A percentile compares a stretch with the other conserved stretches of the same genome.
These are phyloP conservation scores for Rhododendron griersonianum DNA, from an alignment of 148 eudicot species.

Conservation along the genomic window DNA sequence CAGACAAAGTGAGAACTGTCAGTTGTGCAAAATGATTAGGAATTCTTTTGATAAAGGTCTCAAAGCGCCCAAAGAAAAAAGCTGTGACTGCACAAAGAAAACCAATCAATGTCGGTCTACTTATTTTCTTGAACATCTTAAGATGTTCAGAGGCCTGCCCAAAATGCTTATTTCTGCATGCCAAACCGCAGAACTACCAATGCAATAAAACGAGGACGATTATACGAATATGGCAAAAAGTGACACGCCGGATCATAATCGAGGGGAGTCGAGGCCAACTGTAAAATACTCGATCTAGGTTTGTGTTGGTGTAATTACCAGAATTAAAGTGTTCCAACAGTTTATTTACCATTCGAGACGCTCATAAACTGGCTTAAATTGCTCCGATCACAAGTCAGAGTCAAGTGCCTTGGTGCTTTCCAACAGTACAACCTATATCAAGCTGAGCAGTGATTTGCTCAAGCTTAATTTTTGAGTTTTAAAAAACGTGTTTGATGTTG, in stretches of 20 bases:
- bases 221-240: background rate
- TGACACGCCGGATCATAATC: background rate
- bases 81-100: background rate
- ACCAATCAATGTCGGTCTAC: background rate
- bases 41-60: background rate
- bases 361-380: background rate
- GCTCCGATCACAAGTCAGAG: background rate
- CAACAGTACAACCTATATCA: background rate
- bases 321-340: background rate
- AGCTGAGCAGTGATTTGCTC: background rate
- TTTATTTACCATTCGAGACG: background rate
- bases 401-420: background rate
- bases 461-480: background rate
- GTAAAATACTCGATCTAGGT: background rate
- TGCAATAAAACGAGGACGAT: background rate
- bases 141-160: background rate
- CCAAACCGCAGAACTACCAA: background rate
- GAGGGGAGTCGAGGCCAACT: background rate
- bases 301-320: background rate
- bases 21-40: background rate
- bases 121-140: background rate
- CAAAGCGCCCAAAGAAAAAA: background rate
- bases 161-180: background rate
- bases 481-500: background rate
- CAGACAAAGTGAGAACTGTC: conserved; percentile 2